Evolutionary conservation across 164 flowering plant genomes (phyloP).

Genomic region (Cinnamomum chago): DNA sequence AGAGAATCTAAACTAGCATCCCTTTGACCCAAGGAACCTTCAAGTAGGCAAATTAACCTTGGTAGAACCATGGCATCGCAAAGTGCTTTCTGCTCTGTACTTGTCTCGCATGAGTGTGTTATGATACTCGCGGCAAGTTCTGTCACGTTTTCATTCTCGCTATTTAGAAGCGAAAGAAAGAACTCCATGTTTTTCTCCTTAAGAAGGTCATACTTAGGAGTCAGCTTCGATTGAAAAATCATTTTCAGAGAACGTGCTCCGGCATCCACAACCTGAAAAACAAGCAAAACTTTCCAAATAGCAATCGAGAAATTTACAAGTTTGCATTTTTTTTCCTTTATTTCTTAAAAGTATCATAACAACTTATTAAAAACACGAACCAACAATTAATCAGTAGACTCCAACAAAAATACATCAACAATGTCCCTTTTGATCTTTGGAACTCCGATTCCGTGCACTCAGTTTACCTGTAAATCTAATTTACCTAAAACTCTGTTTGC

Average conservation of each 20-base stretch:
- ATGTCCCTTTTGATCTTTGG: too few relatives aligned
- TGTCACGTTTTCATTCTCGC: slow-evolving; percentile 74
- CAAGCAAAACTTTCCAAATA: too few relatives aligned
- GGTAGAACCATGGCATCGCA: slow-evolving; percentile 62
- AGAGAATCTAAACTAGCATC: slow-evolving; percentile 85
- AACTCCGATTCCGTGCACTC: too few relatives aligned
- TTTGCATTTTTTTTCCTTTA: too few relatives aligned
- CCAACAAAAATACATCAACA: too few relatives aligned
- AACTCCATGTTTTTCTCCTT: slow-evolving; percentile 52
- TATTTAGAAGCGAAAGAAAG: slow-evolving; percentile 61
- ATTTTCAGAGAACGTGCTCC: slow-evolving; percentile 85
- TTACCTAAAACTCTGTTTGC: too few relatives aligned
- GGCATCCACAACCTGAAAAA: slow-evolving; percentile 83
- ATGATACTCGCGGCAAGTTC: slow-evolving; percentile 89
- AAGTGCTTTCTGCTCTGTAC: slow-evolving; percentile 60
- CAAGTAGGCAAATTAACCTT: slow-evolving; percentile 61
- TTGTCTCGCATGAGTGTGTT: slow-evolving; percentile 75
- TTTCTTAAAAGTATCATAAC: too few relatives aligned
- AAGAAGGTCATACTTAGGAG: slow-evolving; percentile 77
- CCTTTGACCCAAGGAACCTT: slow-evolving; percentile 67
- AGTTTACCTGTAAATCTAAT: too few relatives aligned
- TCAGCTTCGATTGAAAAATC: slow-evolving; percentile 85
- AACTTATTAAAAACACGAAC: too few relatives aligned
- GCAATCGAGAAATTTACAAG: too few relatives aligned
- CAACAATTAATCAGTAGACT: too few relatives aligned